phyloP scores from a whole-genome alignment of 148 eudicot genomes.

The Camellia japonica region DNA sequence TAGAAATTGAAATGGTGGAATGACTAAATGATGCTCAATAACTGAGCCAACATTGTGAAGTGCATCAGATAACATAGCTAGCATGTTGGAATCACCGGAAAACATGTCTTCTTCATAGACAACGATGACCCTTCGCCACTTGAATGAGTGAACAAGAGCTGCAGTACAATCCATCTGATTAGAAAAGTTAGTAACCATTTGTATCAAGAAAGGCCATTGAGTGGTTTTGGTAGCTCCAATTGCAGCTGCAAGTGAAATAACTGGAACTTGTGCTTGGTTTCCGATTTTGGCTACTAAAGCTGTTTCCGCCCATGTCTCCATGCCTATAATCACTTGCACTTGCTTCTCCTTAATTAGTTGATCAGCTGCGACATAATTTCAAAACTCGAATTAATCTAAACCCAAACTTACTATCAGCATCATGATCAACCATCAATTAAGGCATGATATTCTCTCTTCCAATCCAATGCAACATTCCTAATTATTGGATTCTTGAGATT shows the following conservation, averaged over 20 bases:
- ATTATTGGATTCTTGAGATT: too few species aligned
- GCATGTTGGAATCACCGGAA: conserved; percentile 3
- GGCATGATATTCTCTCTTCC: too few species aligned
- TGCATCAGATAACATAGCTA: conserved; percentile 4
- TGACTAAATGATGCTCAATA: conserved; percentile 9
- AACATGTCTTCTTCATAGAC: conserved; percentile 9
- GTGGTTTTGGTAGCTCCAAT: neutral
- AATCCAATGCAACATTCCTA: too few species aligned
- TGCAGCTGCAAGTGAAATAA: conserved; percentile 18
- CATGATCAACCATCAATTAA: too few species aligned
- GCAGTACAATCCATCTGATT: conserved; percentile 5
- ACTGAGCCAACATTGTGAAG: conserved; percentile 16
- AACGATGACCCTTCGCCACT: conserved; percentile 21
- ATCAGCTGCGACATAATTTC: neutral
- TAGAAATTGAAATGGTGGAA: conserved; percentile 9
- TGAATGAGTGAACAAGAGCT: conserved; percentile 7
- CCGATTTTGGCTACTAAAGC: conserved; percentile 20
- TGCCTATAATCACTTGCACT: conserved; percentile 17
- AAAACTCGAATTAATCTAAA: too few species aligned
- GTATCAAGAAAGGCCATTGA: conserved; percentile 27
- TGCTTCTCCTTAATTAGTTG: conserved; percentile 2
- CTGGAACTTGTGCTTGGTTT: conserved; percentile 18
- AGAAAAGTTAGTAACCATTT: conserved; percentile 9
- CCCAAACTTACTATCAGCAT: too few species aligned
- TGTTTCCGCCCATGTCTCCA: conserved; percentile 22